Base-by-base conservation (phyloP, 1,284 basidiomycete genomes). In the Boletellus sp. region DNA sequence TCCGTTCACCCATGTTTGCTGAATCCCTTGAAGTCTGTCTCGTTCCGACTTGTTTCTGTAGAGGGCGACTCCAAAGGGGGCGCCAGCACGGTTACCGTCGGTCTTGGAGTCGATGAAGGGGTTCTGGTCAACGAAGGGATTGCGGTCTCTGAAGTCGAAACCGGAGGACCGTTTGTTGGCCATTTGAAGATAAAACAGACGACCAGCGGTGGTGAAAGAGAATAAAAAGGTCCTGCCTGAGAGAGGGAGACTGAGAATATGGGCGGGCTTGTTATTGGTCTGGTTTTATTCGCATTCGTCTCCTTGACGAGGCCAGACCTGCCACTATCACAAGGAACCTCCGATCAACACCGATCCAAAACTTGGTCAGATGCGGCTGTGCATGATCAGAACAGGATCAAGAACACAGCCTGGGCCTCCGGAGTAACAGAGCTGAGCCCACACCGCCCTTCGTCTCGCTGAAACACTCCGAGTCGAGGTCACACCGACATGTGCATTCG, bases 31-130 rank as follows among this genome's bases (percentile, higher is more conserved):
- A 30, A 93, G 72, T 43, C 91, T 77, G 53, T 73, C 70, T 51
- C 88, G 78, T 72, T 93, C 91, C 0, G 84, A 81, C 74, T 85
- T 89, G 73, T 93, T 93, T 57, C 90, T 78, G 63, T 82, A 81
- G 39, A 91, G 76, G 61, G 81, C 63, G 61, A 62, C 58, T 16
- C 47, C 50, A 2, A 68, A 56, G 26, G 53, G 49, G 47, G 46
- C 44, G n/a, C 61, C 54, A 8, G 37, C 32, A n/a, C 56, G 53
- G 19, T 57, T 44, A 19, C 65, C 67, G 51, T 63, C 63, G 2
- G 54, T 38, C 21, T 53, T 55, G 28, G 45, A 22, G 5, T 65
- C 44, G 33, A 55, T 16, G 46, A 70, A 68, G 3, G 81, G 81
- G 60, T 85, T 77, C 58, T 79, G 74, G 50, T 81, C 79, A 38